Base-by-base conservation (phyloP, 139 green algal species). In the Penium margaritaceum region DNA sequence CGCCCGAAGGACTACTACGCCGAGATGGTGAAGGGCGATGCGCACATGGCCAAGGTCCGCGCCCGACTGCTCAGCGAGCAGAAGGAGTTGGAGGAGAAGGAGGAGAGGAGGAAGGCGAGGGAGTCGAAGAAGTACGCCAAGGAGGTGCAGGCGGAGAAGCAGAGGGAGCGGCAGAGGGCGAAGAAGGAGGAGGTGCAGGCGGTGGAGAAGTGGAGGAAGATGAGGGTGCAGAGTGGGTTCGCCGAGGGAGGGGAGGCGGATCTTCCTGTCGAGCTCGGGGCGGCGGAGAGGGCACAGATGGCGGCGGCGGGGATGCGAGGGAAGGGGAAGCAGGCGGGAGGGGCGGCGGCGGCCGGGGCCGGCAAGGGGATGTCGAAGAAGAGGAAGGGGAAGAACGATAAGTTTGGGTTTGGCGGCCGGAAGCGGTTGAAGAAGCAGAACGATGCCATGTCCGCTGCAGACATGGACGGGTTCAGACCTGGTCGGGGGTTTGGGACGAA, bases 11-110 rank as follows among this genome's bases (percentile, higher is more conserved):
- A 98, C 84, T 98, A 96, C 78, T 96, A 95, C 61, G 92, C 92
- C 0, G 91, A 97, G 79, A 97, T 97, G 92, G 93, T 97, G 5
- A 98, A 98, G 85, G 88, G 54, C 19, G 93, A 98, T 72, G 84
- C 89, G 62, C 93, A 98, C 84, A 98, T 98, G 93, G 74, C 83
- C 35, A 86, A 85, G 36, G 61, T 81, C 15, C 75, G 69, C 21
- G 66, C 69, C 39, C 65, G 68, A 30, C 29, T 82, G 76, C 34
- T 82, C 36, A 7, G 63, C 46, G 69, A 82, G 70, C 39, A 82
- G 58, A 47, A 61, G 60, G 17, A 35, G 55, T 17, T 82, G 54
- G 76, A 76, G 54, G 76, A 54, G 21, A 24, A n/a, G n/a, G 76
- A 82, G 39, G 69, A 79, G 58, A 30, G 76, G 51, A 84, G 87